Evolutionary conservation across 75 land plant genomes (phyloP).

Genomic region (Sequoiadendron giganteum): DNA sequence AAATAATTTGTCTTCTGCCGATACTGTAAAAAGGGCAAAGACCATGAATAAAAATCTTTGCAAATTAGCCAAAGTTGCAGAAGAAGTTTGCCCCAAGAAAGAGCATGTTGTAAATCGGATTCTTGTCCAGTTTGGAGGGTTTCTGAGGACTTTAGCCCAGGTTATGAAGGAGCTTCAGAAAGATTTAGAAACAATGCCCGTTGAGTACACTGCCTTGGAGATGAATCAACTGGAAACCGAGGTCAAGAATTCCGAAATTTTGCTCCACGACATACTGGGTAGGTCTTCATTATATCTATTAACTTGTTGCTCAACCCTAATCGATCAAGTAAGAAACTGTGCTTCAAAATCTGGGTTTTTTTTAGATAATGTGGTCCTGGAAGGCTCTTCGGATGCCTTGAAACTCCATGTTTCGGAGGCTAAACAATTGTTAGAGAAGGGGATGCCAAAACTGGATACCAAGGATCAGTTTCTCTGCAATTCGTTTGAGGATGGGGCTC

Average conservation of each 20-base stretch:
- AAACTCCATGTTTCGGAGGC: constrained; percentile 22
- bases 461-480: constrained; percentile 34
- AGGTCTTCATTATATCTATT: constrained; percentile 9
- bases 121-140: constrained; percentile 4
- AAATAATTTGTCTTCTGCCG: background rate
- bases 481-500: constrained; percentile 30
- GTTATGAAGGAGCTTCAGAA: background rate
- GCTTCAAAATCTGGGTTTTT: background rate
- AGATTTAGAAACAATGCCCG: background rate
- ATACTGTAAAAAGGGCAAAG: constrained; percentile 6
- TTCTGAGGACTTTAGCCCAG: background rate
- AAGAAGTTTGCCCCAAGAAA: background rate
- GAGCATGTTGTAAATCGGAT: constrained; percentile 6
- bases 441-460: constrained; percentile 10
- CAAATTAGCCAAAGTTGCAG: background rate
- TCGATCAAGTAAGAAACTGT: constrained; percentile 1
- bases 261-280: background rate
- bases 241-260: background rate
- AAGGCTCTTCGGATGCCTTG: constrained; percentile 10
- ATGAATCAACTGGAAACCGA: background rate
- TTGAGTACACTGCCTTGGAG: background rate
- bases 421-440: constrained; percentile 17
- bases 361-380: background rate
- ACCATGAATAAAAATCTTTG: background rate
- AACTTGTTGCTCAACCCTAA: constrained; percentile 8